These are phyloP conservation scores for Cucumis hystrix DNA, from an alignment of 306 rosid species.

Conservation along the genomic window DNA sequence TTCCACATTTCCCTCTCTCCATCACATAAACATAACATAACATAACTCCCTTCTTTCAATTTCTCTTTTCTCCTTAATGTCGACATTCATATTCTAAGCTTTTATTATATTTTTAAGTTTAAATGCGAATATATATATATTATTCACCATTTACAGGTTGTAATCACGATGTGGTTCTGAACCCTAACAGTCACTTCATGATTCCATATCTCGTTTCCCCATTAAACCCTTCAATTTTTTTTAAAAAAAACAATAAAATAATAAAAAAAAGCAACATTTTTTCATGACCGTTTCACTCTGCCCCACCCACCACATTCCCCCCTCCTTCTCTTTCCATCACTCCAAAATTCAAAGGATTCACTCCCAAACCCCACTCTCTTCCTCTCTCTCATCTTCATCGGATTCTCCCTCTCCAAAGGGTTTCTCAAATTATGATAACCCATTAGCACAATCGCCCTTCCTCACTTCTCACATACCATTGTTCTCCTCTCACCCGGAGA, in stretches of 20 bases:
- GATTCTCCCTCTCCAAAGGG: background rate
- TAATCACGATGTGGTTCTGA: background rate
- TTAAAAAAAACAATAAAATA: no score
- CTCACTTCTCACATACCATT: background rate
- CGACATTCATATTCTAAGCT: no score
- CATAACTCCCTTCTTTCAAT: no score
- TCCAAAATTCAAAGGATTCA: background rate
- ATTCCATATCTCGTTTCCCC: background rate
- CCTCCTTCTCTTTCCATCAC: background rate
- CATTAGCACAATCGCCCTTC: background rate
- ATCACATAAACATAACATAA: background rate
- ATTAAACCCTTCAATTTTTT: background rate
- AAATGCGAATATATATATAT: no score
- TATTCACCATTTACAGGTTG: background rate
- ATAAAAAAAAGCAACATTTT: background rate
- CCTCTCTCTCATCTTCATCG: background rate
- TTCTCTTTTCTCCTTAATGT: no score
- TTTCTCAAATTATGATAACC: conserved; percentile 14
- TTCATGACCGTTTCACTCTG: conserved; percentile 46
- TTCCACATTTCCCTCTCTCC: background rate
- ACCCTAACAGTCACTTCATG: conserved; percentile 42
- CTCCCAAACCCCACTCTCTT: background rate
- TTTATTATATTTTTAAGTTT: no score
- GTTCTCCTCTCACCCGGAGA: background rate
- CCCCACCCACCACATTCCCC: background rate